Base-by-base conservation (phyloP, 2,329 filamentous ascomycete genomes). In the Ciborinia camelliae region DNA sequence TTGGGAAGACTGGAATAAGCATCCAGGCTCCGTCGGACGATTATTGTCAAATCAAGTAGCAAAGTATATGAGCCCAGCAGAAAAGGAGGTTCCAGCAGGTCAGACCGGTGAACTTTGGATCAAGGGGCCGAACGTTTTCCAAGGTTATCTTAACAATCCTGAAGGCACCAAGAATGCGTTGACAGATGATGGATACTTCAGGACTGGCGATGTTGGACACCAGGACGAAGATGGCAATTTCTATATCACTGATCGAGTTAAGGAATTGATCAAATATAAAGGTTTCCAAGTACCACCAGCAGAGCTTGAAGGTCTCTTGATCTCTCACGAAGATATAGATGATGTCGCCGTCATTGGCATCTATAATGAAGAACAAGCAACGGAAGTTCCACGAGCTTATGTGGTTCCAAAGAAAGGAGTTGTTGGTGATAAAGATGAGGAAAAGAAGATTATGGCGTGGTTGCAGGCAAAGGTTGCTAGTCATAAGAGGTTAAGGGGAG, bases 211-310 rank as follows among this genome's bases (percentile, higher is more conserved):
- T 72, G 86, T 97, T 39, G 90, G 91, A 8, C 88, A 90, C 69
- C 84, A 90, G 70, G 90, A 96, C 73, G 78, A 83, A 58, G 81
- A 90, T 57, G 90, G 90, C 52, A 90, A 95, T 73, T 90, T 95
- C 71, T 97, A 87, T 79, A 93, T 96, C 75, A 96, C 92, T 0
- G 93, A 97, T 74, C 88, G 92, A 8, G 81, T 92, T 43, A 92
- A 91, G 79, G 85, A 87, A 75, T 72, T 87, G 64, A 87, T 87
- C 73, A 84, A 84, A 72, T 84, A 83, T 69, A 84, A 91, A 76
- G 88, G 87, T 0, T 90, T 89, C 77, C 88, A 90, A 73, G 88
- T 90, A 2, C 80, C 88, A 0, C 88, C 88, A 0, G 87, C 87
- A 2, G 86, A 90, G 73, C 78, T 90, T 18, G 87, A 82, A 68